A percentile compares a stretch with the other conserved stretches of the same genome.
Conservation (phyloP, 2,329 filamentous ascomycete species). For the Aspergillus glaucus region DNA sequence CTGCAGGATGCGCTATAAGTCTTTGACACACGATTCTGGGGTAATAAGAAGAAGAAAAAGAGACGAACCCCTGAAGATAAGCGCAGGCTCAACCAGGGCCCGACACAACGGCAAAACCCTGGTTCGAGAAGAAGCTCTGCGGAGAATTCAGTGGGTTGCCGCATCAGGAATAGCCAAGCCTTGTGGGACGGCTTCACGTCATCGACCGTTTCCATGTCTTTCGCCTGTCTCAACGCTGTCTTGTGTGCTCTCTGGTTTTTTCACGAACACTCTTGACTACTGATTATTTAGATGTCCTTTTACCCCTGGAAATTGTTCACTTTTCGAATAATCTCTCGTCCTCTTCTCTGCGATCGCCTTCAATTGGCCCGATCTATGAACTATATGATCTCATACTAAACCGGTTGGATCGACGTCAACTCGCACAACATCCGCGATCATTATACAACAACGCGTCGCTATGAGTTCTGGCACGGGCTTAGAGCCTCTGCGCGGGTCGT, state of each 20-base stretch:
- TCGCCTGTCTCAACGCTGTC: neutral
- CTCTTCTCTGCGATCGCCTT: neutral
- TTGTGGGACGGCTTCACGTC: neutral
- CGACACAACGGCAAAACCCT: neutral
- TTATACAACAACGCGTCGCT: neutral
- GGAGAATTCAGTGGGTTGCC: neutral
- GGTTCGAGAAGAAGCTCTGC: neutral
- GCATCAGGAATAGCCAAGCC: neutral
- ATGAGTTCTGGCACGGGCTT: constrained; percentile 8
- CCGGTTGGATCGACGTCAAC: neutral
- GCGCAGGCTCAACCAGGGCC: neutral
- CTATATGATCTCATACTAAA: constrained; percentile 7
- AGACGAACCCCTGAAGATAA: neutral
- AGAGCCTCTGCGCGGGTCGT: constrained; percentile 63
- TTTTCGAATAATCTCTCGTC: neutral
- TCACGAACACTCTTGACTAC: neutral
- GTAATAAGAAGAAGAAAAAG: neutral
- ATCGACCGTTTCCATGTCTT: neutral
- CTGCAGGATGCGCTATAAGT: neutral
- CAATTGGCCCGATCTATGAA: neutral
- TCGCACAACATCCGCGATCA: neutral
- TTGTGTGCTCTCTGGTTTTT: neutral
- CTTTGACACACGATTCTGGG: neutral
- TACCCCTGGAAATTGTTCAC: neutral
- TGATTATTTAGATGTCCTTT: neutral